Evolutionary conservation across 176 grass and related monocot species (phyloP).

Genomic region (Carex parvula): DNA sequence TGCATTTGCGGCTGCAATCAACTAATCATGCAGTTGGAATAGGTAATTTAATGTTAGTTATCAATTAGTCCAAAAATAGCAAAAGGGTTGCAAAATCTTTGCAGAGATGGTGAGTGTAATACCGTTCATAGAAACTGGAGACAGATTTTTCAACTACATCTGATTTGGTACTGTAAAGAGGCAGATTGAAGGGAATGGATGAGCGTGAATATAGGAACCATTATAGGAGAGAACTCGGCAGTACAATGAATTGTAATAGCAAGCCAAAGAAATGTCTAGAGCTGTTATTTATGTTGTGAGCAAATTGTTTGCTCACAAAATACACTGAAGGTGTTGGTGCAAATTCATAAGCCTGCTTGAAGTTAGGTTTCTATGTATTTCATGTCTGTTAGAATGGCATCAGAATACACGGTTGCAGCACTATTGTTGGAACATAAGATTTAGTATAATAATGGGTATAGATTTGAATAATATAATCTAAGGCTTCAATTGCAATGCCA

Average conservation of each 20-base stretch:
- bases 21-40: neutral
- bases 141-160: neutral
- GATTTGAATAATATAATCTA: neutral
- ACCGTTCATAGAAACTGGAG: constrained; percentile 4
- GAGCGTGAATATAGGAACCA: neutral
- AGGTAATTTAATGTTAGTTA: neutral
- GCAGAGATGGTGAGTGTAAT: neutral
- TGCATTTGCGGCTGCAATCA: neutral
- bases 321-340: neutral
- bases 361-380: neutral
- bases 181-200: constrained; percentile 10
- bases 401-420: neutral
- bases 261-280: constrained; percentile 1
- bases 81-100: constrained; percentile 3
- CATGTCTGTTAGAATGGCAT: neutral
- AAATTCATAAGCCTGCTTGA: neutral
- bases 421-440: neutral
- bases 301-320: constrained; percentile 4
- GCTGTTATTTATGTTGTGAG: neutral
- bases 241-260: neutral
- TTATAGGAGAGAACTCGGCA: neutral
- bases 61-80: neutral
- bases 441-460: neutral
- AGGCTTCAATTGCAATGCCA: neutral
- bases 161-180: neutral